Conservation (phyloP, 345 rosid genomes). For the Durio zibethinus region DNA sequence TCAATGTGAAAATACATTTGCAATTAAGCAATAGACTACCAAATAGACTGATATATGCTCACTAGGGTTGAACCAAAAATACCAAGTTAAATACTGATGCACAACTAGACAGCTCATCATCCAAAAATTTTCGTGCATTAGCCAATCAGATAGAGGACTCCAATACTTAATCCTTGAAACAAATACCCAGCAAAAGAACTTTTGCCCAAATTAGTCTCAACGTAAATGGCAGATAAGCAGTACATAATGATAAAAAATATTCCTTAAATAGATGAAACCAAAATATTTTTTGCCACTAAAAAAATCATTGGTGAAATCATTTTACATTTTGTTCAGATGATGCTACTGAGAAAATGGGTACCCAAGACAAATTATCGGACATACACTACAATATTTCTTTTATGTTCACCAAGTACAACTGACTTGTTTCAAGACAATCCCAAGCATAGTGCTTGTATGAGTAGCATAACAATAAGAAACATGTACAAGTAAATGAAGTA, state of each 20-base stretch:
- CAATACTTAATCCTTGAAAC: neutral
- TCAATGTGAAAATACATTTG: neutral
- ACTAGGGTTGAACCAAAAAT: neutral
- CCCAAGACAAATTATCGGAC: neutral
- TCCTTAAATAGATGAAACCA: neutral
- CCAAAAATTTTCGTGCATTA: neutral
- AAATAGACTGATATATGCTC: neutral
- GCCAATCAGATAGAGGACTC: neutral
- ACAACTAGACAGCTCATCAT: neutral
- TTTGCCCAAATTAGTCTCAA: neutral
- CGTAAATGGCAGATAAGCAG: neutral
- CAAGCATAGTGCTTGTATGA: neutral
- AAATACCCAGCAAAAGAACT: neutral
- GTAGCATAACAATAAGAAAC: neutral
- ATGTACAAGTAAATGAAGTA: constrained; percentile 4
- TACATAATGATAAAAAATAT: neutral
- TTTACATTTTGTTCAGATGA: neutral
- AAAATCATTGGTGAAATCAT: neutral
- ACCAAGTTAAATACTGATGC: neutral
- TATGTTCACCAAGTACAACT: neutral
- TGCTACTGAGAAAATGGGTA: neutral
- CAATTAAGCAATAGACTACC: neutral
- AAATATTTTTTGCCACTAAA: neutral
- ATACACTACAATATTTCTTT: constrained; percentile 3
- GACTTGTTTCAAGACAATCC: neutral